Percentiles rank a stretch among this genome's conserved stretches.
Evolutionary conservation across 2,329 filamentous ascomycete genomes (phyloP).

Genomic region (Xylariaceae sp.): DNA sequence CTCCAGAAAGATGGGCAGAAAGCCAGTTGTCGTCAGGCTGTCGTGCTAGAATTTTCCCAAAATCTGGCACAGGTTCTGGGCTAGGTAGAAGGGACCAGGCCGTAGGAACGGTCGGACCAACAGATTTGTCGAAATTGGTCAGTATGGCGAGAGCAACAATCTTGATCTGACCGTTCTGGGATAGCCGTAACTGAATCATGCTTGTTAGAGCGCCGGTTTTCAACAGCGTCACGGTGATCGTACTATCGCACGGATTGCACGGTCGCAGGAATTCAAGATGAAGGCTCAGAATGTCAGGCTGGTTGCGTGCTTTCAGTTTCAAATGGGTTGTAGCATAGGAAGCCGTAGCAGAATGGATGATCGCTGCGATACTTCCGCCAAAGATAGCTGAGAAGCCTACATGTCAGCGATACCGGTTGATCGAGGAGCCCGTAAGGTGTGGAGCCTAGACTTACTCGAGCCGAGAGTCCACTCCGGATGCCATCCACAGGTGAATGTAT

Average conservation of each 20-base stretch:
- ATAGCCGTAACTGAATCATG: conserved; percentile 24
- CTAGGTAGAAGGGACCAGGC: conserved; percentile 18
- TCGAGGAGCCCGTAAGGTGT: not conserved
- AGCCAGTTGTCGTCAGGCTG: conserved; percentile 24
- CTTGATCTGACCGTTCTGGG: conserved; percentile 16
- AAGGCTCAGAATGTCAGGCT: conserved; percentile 24
- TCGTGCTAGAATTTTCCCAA: conserved; percentile 13
- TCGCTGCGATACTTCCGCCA: conserved; percentile 24
- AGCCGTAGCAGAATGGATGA: conserved; percentile 20
- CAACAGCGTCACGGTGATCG: conserved; percentile 17
- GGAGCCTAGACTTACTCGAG: conserved; percentile 8
- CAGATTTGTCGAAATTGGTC: conserved; percentile 21
- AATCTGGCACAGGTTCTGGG: conserved; percentile 23
- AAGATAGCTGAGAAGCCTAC: conserved; percentile 23
- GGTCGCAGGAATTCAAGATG: conserved; percentile 27
- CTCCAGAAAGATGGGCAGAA: conserved; percentile 16
- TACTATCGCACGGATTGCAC: conserved; percentile 20
- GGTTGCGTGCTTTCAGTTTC: conserved; percentile 12
- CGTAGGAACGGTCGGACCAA: conserved; percentile 19
- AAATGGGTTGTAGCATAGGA: conserved; percentile 20
- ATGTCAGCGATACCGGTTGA: not conserved
- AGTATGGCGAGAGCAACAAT: conserved; percentile 21
- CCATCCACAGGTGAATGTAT: conserved; percentile 18
- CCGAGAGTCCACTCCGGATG: conserved; percentile 23
- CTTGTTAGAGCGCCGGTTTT: conserved; percentile 19